Percentiles rank a stretch among this genome's conserved stretches.
phyloP scores from a whole-genome alignment of 495 filamentous ascomycete species.

The Cryomyces minteri region DNA sequence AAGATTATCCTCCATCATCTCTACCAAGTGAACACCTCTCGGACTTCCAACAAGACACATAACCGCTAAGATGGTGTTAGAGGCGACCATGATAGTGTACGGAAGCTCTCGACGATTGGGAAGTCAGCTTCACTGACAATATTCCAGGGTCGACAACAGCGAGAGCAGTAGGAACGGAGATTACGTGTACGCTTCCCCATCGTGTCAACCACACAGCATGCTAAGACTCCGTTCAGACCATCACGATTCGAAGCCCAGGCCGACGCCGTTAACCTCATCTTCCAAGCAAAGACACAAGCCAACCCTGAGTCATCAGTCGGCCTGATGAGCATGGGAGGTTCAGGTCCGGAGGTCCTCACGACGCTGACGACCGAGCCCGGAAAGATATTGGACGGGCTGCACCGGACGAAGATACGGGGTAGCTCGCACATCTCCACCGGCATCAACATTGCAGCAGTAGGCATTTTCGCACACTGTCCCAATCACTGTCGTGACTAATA shows the following conservation, averaged over 20 bases:
- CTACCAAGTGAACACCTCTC: neutral
- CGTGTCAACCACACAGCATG: neutral
- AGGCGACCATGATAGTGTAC: slow-evolving; percentile 61
- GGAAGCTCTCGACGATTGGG: slow-evolving; percentile 8
- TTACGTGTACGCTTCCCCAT: slow-evolving; percentile 38
- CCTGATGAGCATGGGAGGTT: slow-evolving; percentile 97
- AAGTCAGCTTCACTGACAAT: slow-evolving; percentile 5
- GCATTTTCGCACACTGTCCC: slow-evolving; percentile 14
- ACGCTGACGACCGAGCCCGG: slow-evolving; percentile 91
- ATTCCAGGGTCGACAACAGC: slow-evolving; percentile 77
- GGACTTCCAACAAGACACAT: neutral
- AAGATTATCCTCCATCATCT: too few species aligned
- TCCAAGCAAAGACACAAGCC: slow-evolving; percentile 78
- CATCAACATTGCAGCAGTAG: slow-evolving; percentile 83
- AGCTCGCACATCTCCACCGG: slow-evolving; percentile 72
- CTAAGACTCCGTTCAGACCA: slow-evolving; percentile 30
- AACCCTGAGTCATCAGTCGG: slow-evolving; percentile 95
- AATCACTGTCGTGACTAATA: neutral
- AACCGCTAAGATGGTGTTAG: slow-evolving; percentile 43
- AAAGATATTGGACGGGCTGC: slow-evolving; percentile 82
- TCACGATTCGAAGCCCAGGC: slow-evolving; percentile 90
- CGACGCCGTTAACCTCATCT: slow-evolving; percentile 88
- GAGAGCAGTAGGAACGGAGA: slow-evolving; percentile 96
- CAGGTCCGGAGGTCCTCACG: slow-evolving; percentile 87
- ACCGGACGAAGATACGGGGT: slow-evolving; percentile 86